These are phyloP conservation scores for Yarrowia sp. DNA, from an alignment of 805 yeast genomes.

Conservation along the genomic window DNA sequence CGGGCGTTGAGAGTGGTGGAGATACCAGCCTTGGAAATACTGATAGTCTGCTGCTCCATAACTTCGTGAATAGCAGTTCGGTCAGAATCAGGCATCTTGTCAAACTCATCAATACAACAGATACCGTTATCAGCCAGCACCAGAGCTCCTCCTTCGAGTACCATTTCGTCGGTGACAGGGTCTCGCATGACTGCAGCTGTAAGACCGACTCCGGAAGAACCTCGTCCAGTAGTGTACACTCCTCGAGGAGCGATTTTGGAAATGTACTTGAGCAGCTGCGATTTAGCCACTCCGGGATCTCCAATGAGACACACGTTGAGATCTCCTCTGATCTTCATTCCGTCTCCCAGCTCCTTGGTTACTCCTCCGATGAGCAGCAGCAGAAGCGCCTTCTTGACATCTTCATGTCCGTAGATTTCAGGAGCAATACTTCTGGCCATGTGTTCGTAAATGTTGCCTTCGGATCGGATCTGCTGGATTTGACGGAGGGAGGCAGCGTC, in stretches of 20 bases:
- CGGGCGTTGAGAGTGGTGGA: constrained; percentile 95
- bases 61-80: constrained; percentile 99
- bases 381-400: constrained; percentile 86
- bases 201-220: constrained; percentile 99
- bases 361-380: constrained; percentile 91
- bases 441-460: constrained; percentile 74
- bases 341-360: constrained; percentile 91
- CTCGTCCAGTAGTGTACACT: constrained; percentile 96
- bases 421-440: constrained; percentile 93
- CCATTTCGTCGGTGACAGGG: constrained; percentile 93
- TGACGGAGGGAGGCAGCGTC: constrained; percentile 55
- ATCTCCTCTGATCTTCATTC: constrained; percentile 96
- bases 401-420: constrained; percentile 91
- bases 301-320: constrained; percentile 96
- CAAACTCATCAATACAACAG: constrained; percentile 98
- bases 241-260: constrained; percentile 93
- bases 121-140: constrained; percentile 96
- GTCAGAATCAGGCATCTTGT: constrained; percentile 95
- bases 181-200: constrained; percentile 98
- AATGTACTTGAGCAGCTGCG: constrained; percentile 88
- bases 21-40: constrained; percentile 97
- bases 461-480: constrained; percentile 53
- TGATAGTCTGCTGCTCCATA: constrained; percentile 98
- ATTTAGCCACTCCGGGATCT: constrained; percentile 99
- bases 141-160: constrained; percentile 99